Evolutionary conservation across 2,329 filamentous ascomycete genomes (phyloP).

Genomic region (Aspergillus novoparasiticus): DNA sequence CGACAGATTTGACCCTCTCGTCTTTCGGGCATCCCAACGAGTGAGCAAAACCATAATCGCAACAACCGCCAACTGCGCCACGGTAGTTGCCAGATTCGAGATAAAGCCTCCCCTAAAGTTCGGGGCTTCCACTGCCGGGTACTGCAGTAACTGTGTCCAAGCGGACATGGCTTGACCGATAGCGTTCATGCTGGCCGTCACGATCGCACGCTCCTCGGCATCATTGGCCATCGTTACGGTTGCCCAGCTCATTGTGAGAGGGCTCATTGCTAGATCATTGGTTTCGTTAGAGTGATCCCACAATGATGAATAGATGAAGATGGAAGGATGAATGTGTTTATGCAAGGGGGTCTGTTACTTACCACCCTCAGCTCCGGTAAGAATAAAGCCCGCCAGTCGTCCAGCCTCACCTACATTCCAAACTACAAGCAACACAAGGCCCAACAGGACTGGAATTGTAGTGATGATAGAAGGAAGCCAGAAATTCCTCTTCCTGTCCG

Average conservation of each 20-base stretch:
- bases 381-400: not conserved
- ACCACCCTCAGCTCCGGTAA: not conserved
- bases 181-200: constrained; percentile 49
- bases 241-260: constrained; percentile 46
- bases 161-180: constrained; percentile 48
- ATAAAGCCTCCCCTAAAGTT: constrained; percentile 25
- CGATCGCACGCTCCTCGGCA: constrained; percentile 46
- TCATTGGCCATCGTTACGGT: constrained; percentile 42
- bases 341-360: not conserved
- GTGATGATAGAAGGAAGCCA: not conserved
- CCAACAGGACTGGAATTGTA: not conserved
- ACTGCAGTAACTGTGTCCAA: constrained; percentile 44
- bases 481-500: not conserved
- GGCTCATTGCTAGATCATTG: constrained; percentile 22
- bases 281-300: not conserved
- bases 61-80: not conserved
- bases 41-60: not conserved
- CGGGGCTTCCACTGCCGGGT: constrained; percentile 40
- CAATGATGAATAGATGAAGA: not conserved
- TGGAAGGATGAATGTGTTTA: not conserved
- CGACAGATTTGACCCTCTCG: not conserved
- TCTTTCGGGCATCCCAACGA: not conserved
- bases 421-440: not conserved
- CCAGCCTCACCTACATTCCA: not conserved
- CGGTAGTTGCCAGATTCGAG: not conserved